phyloP scores from a whole-genome alignment of 306 rosid species.

The Cyamopsis tetragonoloba region DNA sequence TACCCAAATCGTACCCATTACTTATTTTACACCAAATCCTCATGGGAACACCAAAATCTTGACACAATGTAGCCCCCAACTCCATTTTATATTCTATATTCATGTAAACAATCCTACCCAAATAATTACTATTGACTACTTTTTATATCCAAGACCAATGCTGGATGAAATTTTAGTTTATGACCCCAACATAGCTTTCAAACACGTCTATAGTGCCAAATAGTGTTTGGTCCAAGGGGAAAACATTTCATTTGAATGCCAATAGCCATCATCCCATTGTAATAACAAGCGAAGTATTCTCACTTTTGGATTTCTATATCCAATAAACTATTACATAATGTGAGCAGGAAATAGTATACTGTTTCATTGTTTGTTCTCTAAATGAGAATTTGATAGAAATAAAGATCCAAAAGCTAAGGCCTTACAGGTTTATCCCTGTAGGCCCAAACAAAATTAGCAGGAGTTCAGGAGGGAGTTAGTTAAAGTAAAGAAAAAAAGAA shows the following conservation, averaged over 20 bases:
- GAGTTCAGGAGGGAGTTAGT: background rate
- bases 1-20: no score
- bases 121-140: background rate
- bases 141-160: background rate
- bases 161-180: background rate
- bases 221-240: background rate
- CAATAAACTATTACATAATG: background rate
- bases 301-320: background rate
- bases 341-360: background rate
- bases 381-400: no score
- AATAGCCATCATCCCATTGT: background rate
- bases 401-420: background rate
- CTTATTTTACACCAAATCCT: background rate
- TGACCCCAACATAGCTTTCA: conserved; percentile 1
- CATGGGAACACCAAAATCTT: background rate
- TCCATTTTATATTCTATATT: background rate
- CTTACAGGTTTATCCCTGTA: background rate
- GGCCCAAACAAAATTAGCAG: background rate
- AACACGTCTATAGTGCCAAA: background rate
- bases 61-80: background rate
- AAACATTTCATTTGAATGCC: background rate
- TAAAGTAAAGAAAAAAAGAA: background rate
- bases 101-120: background rate
- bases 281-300: background rate
- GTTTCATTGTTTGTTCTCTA: background rate